phyloP scores from a whole-genome alignment of 805 yeast species.

The Schizosaccharomyces osmophilus region DNA sequence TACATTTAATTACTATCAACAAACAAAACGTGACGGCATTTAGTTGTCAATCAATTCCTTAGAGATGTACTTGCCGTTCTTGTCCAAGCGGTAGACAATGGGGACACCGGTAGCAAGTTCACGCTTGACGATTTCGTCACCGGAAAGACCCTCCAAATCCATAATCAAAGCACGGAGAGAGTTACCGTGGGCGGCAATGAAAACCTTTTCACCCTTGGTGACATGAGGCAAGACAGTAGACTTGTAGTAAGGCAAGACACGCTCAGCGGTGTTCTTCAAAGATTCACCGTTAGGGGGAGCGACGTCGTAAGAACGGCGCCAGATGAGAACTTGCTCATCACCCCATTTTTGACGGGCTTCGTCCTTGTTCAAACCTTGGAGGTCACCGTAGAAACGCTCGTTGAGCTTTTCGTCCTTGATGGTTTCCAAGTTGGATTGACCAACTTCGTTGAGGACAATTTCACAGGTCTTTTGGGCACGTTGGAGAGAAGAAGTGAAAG shows the following conservation, averaged over 20 bases:
- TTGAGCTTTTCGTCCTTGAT: conserved; percentile 92
- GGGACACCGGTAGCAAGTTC: conserved; percentile 98
- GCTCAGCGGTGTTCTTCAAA: conserved; percentile 78
- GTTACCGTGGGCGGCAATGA: conserved; percentile 95
- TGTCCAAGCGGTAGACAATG: conserved; percentile 85
- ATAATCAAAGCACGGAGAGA: conserved; percentile 89
- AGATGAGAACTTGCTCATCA: conserved; percentile 75
- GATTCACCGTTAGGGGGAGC: conserved; percentile 97
- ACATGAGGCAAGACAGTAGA: conserved; percentile 70
- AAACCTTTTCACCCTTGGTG: conserved; percentile 66
- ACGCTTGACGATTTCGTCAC: conserved; percentile 73
- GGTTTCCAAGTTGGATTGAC: conserved; percentile 73
- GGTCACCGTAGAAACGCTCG: conserved; percentile 97
- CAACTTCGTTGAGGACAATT: conserved; percentile 73
- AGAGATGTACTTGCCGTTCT: conserved; percentile 12
- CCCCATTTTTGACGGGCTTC: conserved; percentile 73
- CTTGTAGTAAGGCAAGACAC: conserved; percentile 92
- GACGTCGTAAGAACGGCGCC: conserved; percentile 92
- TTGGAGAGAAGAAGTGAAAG: conserved; percentile 73
- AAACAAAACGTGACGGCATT: neutral
- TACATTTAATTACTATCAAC: no score
- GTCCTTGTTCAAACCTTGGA: conserved; percentile 96
- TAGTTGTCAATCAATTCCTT: conserved; percentile 1
- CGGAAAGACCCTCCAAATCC: conserved; percentile 83
- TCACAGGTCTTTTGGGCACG: conserved; percentile 96